Percentiles rank a stretch among this genome's conserved stretches.
Evolutionary conservation across 768 basidiomycete genomes (phyloP).

Genomic region (Kwoniella heveanensis): DNA sequence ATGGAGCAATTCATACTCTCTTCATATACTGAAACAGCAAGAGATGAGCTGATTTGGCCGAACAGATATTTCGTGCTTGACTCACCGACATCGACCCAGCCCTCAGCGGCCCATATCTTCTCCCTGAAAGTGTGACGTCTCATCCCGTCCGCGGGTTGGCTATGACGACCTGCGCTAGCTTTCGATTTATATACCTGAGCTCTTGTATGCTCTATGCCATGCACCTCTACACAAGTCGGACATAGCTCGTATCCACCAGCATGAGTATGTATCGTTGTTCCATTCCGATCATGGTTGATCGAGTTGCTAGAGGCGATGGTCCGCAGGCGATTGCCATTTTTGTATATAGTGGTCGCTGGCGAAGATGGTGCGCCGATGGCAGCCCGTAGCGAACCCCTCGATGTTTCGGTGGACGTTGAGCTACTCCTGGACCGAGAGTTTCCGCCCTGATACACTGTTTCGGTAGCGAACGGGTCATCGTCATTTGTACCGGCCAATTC

Average conservation of each 20-base stretch:
- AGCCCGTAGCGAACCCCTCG: conserved; percentile 2
- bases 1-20: conserved; percentile 77
- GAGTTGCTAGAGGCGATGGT: not conserved
- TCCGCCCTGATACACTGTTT: conserved; percentile 26
- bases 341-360: too few species aligned
- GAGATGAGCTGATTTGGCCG: not conserved
- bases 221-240: conserved; percentile 72
- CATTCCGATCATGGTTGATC: too few species aligned
- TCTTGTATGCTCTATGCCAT: conserved; percentile 72
- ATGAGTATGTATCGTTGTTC: not conserved
- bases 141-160: conserved; percentile 61
- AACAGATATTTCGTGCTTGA: conserved; percentile 19
- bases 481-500: conserved; percentile 6
- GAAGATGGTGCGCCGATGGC: not conserved
- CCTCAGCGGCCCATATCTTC: conserved; percentile 77
- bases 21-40: conserved; percentile 65
- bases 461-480: conserved; percentile 20
- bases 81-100: conserved; percentile 89
- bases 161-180: conserved; percentile 1
- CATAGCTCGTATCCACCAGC: conserved; percentile 81
- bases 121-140: conserved; percentile 79
- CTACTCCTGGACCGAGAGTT: not conserved
- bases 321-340: too few species aligned
- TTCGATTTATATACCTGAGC: conserved; percentile 34
- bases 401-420: not conserved